Evolutionary conservation across 2,329 filamentous ascomycete species (phyloP), one percentile per base, ranked within the genome.

Genomic region (Pseudohalonectria lignicola): DNA sequence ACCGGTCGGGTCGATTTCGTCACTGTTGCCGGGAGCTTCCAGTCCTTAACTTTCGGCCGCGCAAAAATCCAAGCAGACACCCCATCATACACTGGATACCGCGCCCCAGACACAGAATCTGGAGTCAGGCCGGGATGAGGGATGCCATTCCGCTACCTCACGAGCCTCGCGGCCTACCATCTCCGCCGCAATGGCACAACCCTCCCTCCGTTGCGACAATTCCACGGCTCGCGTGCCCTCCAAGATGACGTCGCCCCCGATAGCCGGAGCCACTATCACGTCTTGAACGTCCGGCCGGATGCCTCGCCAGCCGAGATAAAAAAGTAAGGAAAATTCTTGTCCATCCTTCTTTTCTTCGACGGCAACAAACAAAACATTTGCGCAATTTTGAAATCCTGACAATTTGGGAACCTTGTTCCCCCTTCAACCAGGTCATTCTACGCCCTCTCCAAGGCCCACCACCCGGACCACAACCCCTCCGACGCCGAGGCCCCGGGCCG

Each of bases 381-480:
- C n/a, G n/a, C n/a, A n/a, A n/a, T n/a, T n/a, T n/a, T n/a, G n/a
- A n/a, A n/a, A n/a, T n/a, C n/a, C n/a, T n/a, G n/a, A n/a, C n/a
- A n/a, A n/a, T n/a, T n/a, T n/a, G n/a, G n/a, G n/a, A n/a, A n/a
- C n/a, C n/a, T n/a, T n/a, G n/a, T n/a, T n/a, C n/a, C n/a, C n/a
- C n/a, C n/a, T n/a, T n/a, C n/a, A n/a, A 29, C 20, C 41, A 79
- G 74, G 51, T 76, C 76, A 48, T 98, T 95, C 74, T 96, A 95
- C 70, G 62, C 72, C 43, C 83, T 96, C 56, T 94, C 87, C 53
- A 94, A 95, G 62, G 65, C 73, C 39, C 82, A 94, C 70, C 92
- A 98, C 61, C 92, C 92, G 1, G 92, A 98, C 69, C 78, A 79
- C 55, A 93, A 96, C 67, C 85, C 72, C 43, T 55, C 73, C 49